These are phyloP conservation scores for Volvox africanus DNA, from an alignment of 139 green algal species.

Conservation along the genomic window DNA sequence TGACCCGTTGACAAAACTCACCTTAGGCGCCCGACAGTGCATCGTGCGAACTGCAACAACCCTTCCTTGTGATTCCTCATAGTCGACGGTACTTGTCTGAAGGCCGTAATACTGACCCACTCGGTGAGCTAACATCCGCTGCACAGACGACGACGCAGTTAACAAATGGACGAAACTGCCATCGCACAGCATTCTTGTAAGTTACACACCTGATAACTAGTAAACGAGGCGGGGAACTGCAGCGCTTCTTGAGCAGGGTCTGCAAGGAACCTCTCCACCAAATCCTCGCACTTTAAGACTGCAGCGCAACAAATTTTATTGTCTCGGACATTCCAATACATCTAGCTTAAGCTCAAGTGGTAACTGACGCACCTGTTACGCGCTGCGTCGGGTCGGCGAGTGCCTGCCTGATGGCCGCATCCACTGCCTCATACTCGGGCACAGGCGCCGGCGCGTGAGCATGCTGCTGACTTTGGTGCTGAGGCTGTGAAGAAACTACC, in stretches of 20 bases:
- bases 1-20: neutral
- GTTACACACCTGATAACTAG: conserved; percentile 48
- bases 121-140: conserved; percentile 70
- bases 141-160: neutral
- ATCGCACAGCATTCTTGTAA: too few relatives aligned
- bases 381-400: conserved; percentile 30
- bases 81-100: conserved; percentile 64
- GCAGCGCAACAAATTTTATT: neutral
- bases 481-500: neutral
- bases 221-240: conserved; percentile 45
- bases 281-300: conserved; percentile 47
- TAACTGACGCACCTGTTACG: conserved; percentile 8
- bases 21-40: conserved; percentile 12
- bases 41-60: conserved; percentile 55
- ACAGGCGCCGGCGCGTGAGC: neutral
- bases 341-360: neutral
- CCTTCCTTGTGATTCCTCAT: conserved; percentile 53
- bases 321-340: neutral
- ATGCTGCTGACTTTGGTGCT: conserved; percentile 20
- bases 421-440: neutral
- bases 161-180: neutral
- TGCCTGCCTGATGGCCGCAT: conserved; percentile 39
- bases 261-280: conserved; percentile 48
- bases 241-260: conserved; percentile 25
- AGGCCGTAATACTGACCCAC: conserved; percentile 66